Conservation (phyloP, 352 stramenopile genomes). For the Phytophthora lateralis region DNA sequence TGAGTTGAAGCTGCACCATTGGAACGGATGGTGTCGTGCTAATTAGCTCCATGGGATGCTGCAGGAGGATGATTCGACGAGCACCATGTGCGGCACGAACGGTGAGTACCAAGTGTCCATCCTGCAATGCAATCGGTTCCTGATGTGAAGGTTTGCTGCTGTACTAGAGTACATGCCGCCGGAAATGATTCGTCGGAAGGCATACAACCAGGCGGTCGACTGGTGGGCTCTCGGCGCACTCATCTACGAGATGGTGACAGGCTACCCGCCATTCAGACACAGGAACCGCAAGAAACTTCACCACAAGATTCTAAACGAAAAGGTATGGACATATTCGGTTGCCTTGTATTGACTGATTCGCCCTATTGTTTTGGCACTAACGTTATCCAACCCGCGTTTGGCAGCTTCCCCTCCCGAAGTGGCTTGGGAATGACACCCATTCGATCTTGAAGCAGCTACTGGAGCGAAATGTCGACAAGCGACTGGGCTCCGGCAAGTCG, state of each 20-base stretch:
- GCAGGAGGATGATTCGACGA: slow-evolving; percentile 75
- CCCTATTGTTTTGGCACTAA: slow-evolving; percentile 9
- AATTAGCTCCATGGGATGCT: slow-evolving; percentile 21
- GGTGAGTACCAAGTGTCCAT: slow-evolving; percentile 31
- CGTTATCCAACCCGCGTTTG: background rate
- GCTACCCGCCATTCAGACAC: slow-evolving; percentile 80
- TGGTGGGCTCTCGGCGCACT: slow-evolving; percentile 86
- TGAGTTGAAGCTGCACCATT: slow-evolving; percentile 23
- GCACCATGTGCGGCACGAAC: slow-evolving; percentile 86
- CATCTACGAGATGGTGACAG: slow-evolving; percentile 89
- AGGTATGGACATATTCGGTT: slow-evolving; percentile 39
- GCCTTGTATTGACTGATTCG: background rate
- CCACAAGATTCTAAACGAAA: slow-evolving; percentile 88
- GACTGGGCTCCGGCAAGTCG: slow-evolving; percentile 92
- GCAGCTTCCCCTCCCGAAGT: slow-evolving; percentile 76
- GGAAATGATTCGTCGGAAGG: slow-evolving; percentile 85
- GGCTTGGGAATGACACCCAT: slow-evolving; percentile 85
- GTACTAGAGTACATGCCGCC: slow-evolving; percentile 85
- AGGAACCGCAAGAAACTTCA: slow-evolving; percentile 89
- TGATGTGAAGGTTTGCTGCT: slow-evolving; percentile 5
- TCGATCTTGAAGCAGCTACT: slow-evolving; percentile 97
- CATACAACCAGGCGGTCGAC: slow-evolving; percentile 88
- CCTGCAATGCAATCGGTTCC: background rate
- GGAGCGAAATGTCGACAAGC: slow-evolving; percentile 95
- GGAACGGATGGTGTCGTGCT: slow-evolving; percentile 2